Base-by-base conservation (phyloP, 2,329 filamentous ascomycete genomes). In the Sporothrix brunneoviolacea region DNA sequence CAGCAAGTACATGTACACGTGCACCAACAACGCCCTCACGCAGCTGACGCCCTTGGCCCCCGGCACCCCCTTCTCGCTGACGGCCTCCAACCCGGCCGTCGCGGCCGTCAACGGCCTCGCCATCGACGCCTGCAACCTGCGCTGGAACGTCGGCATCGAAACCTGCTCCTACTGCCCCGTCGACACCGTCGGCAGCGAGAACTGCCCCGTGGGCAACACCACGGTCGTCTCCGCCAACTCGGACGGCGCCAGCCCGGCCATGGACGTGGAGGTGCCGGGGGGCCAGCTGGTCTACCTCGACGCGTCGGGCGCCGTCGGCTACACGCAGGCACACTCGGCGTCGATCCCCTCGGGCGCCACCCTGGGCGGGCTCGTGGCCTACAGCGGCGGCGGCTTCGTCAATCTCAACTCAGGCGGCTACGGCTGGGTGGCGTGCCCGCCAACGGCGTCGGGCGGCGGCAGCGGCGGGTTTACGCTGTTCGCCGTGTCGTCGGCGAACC, bases 311-410 rank as follows among this genome's bases (percentile, higher is more conserved):
- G 58, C 58, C 30, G 54, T 68, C 19, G 61, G 53, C 13, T 64
- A 64, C 56, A 66, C 64, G 13, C 62, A 64, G 56, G 65, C 65
- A 1, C 65, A 68, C 50, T 65, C 63, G 51, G 63, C 61, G 3
- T 46, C 52, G 42, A 57, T 64, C 19, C 65, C 65, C 0, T 12
- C 51, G 2, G 63, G 63, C 3, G 60, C 62, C 40, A 54, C 52
- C 16, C 35, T 39, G 18, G 59, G 54, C 10, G 62, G 63, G 4
- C 61, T 67, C 19, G 59, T 51, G 1, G 62, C 64, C 13, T 66
- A 63, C 50, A 18, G 53, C 36, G 59, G 59, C 35, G 65, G 65
- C 27, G 65, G 65, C 1, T 61, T 66, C 19, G 56, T 66, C 22
- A 66, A 66, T 39, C 56, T 63, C 5, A 65, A 64, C 50, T 60